Percentiles rank a stretch among this genome's conserved stretches.
phyloP scores from a whole-genome alignment of 495 filamentous ascomycete species.

The Viridothelium virens region DNA sequence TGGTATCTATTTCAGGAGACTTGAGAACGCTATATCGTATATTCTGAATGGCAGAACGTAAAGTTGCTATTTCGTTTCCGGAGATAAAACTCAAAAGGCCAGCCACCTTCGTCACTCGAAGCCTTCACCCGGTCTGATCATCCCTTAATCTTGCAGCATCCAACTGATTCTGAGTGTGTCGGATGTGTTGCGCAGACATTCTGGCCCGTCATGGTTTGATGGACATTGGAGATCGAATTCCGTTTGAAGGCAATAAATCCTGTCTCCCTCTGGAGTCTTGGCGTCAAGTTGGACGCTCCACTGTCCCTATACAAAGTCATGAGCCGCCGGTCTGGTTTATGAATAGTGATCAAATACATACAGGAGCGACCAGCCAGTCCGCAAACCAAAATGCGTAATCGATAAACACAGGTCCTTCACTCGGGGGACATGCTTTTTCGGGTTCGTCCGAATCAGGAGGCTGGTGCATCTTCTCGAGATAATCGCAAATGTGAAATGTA shows the following conservation, averaged over 20 bases:
- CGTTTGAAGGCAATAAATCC: constrained; percentile 6
- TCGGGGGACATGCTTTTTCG: constrained; percentile 10
- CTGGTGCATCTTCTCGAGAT: constrained; percentile 10
- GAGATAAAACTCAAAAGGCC: neutral
- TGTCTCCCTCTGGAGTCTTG: constrained; percentile 6
- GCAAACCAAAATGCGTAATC: constrained; percentile 10
- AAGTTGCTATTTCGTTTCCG: neutral
- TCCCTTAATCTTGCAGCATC: neutral
- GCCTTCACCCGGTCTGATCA: constrained; percentile 7
- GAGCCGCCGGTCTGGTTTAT: neutral
- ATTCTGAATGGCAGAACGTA: too few species aligned
- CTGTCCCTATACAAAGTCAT: neutral
- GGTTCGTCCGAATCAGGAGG: constrained; percentile 7
- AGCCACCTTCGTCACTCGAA: neutral
- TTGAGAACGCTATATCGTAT: too few species aligned
- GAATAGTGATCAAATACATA: constrained; percentile 5
- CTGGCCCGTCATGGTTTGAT: neutral
- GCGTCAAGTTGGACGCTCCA: constrained; percentile 5
- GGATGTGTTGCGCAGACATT: neutral
- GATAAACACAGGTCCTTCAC: constrained; percentile 7
- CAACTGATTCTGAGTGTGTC: neutral
- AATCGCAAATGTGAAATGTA: constrained; percentile 7
- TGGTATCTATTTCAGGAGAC: too few species aligned
- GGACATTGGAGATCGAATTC: constrained; percentile 9
- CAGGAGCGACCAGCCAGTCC: constrained; percentile 8